Evolutionary conservation across 2,329 filamentous ascomycete species (phyloP), one percentile per base, ranked within the genome.

Genomic region (Neofusicoccum laricinum): DNA sequence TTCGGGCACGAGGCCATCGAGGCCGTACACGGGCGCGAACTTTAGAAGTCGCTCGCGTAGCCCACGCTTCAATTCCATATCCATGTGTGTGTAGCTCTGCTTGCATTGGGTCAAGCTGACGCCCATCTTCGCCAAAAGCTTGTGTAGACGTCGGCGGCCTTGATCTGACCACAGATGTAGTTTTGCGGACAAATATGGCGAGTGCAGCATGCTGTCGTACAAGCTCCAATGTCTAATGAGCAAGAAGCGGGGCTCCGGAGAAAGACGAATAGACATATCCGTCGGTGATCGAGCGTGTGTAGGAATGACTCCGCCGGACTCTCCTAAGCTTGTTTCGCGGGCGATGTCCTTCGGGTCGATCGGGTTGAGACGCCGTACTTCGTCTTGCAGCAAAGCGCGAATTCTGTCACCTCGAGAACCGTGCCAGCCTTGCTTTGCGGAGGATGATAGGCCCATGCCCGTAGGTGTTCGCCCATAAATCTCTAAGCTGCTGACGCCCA

Each of bases 131-230:
- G 95, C 95, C 2, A 99, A 84, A 0, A 99, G 85, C 74, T 98
- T 98, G 77, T 97, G 92, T 19, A 99, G 82, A 59, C 94, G 87
- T 75, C 96, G 96, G 61, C 91, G 85, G 2, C 95, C 95, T 58
- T 85, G 86, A 67, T 98, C 95, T 66, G 89, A 96, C 94, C 95
- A 99, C 51, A 97, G 93, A 77, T 96, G 94, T 50, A 99, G 84
- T 36, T 92, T 87, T 3, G 94, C 92, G 66, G 96, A 94, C 4
- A 99, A 86, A 72, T 97, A 98, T 0, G 94, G 93, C 0, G 93
- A 97, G 76, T 99, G 95, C 12, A 98, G 84, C 95, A 99, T 98
- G 75, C 93, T 97, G 73, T 99, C 95, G 76, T 98, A 98, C 14
- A 99, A 82, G 70, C 92, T 97, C 95, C 95, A 99, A 75, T 99